Percentiles rank a stretch among this genome's conserved stretches.
phyloP scores from a whole-genome alignment of 2,329 filamentous ascomycete species.

The Falciphora oryzae region DNA sequence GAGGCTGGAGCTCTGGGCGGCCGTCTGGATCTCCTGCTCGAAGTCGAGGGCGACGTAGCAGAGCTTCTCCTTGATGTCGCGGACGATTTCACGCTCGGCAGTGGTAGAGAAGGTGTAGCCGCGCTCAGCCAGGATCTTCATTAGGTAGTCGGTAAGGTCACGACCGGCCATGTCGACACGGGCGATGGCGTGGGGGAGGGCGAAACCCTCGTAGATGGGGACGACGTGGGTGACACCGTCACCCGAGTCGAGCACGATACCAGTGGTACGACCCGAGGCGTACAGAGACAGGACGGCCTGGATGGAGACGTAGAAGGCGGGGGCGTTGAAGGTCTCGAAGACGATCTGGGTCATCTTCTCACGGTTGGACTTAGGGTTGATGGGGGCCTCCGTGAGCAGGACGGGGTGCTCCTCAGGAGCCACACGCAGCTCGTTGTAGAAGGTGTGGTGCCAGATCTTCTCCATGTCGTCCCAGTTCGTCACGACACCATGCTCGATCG shows the following conservation, averaged over 20 bases:
- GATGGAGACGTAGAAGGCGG: constrained; percentile 99
- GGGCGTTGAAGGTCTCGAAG: constrained; percentile 99
- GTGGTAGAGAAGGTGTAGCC: constrained; percentile 99
- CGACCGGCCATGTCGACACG: constrained; percentile 99
- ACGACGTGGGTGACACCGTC: constrained; percentile 99
- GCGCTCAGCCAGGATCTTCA: constrained; percentile 99
- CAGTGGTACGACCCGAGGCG: constrained; percentile 99
- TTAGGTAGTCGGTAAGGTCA: constrained; percentile 99
- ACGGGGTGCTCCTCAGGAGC: constrained; percentile 99
- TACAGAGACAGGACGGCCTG: constrained; percentile 99
- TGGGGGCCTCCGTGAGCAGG: constrained; percentile 96
- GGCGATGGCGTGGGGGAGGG: constrained; percentile 98
- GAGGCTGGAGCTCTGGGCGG: constrained; percentile 94
- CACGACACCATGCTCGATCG: constrained; percentile 99
- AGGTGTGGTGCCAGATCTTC: constrained; percentile 99
- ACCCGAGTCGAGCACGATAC: constrained; percentile 99
- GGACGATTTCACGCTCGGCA: constrained; percentile 99
- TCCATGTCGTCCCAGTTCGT: constrained; percentile 99
- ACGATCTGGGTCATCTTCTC: constrained; percentile 99
- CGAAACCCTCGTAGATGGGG: constrained; percentile 99
- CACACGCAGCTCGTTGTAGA: constrained; percentile 99
- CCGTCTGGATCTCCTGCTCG: constrained; percentile 99
- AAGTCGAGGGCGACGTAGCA: constrained; percentile 99
- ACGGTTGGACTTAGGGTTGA: constrained; percentile 99
- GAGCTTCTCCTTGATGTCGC: constrained; percentile 99